phyloP scores from a whole-genome alignment of 495 filamentous ascomycete genomes.

The Hapsidospora chrysogenum region DNA sequence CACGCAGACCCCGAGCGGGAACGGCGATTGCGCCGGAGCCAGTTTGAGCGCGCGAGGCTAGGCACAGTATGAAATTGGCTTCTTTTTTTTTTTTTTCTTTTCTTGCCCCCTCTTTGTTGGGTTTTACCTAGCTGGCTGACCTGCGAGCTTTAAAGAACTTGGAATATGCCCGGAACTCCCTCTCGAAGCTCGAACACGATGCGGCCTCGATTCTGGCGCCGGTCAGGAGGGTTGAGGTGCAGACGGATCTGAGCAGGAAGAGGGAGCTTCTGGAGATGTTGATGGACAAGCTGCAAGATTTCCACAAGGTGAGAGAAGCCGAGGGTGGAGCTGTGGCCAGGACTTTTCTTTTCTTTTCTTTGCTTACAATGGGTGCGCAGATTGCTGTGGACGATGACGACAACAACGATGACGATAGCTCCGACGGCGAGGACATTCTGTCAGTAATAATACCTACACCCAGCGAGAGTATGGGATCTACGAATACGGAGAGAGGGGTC shows the following conservation, averaged over 20 bases:
- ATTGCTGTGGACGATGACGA: slow-evolving; percentile 11
- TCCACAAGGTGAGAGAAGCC: slow-evolving; percentile 33
- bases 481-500: slow-evolving; percentile 8
- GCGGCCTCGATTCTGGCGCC: slow-evolving; percentile 45
- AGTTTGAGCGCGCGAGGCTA: slow-evolving; percentile 54
- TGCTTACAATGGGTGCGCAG: background rate
- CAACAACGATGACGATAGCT: slow-evolving; percentile 24
- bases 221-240: slow-evolving; percentile 45
- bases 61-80: slow-evolving; percentile 27
- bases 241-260: slow-evolving; percentile 48
- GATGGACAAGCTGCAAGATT: slow-evolving; percentile 42
- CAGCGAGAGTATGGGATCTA: slow-evolving; percentile 25
- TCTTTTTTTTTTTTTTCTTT: too few relatives aligned
- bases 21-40: slow-evolving; percentile 38
- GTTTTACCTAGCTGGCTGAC: too few relatives aligned
- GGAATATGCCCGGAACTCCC: slow-evolving; percentile 59
- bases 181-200: slow-evolving; percentile 62
- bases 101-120: too few relatives aligned
- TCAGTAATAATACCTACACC: slow-evolving; percentile 28
- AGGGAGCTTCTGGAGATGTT: slow-evolving; percentile 39
- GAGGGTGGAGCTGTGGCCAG: background rate
- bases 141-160: slow-evolving; percentile 48
- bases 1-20: slow-evolving; percentile 44
- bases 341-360: too few relatives aligned
- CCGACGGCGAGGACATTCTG: slow-evolving; percentile 33